These are phyloP conservation scores for Penicillium cataractarum DNA, from an alignment of 495 filamentous ascomycete species.

Conservation along the genomic window DNA sequence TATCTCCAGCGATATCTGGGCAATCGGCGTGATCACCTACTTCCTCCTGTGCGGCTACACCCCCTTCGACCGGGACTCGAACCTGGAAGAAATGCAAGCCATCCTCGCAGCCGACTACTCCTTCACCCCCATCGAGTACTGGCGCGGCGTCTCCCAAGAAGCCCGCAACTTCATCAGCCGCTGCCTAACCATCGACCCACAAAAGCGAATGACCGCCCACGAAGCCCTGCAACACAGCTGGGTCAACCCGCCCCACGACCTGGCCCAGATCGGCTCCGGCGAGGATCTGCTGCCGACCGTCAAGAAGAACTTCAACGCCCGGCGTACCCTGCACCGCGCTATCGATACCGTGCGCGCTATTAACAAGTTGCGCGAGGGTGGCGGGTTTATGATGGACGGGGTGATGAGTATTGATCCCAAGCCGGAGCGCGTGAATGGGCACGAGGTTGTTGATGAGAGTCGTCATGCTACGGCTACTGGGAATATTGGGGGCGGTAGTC, in stretches of 20 bases:
- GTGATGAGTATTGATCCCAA: slow-evolving; percentile 66
- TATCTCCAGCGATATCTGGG: slow-evolving; percentile 68
- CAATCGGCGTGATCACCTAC: slow-evolving; percentile 85
- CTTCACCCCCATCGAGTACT: slow-evolving; percentile 96
- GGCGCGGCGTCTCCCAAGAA: slow-evolving; percentile 84
- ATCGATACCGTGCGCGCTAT: slow-evolving; percentile 99
- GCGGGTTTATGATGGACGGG: slow-evolving; percentile 81
- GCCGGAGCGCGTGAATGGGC: slow-evolving; percentile 52
- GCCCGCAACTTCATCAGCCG: slow-evolving; percentile 88
- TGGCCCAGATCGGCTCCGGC: slow-evolving; percentile 45
- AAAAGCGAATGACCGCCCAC: slow-evolving; percentile 88
- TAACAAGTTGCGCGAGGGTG: slow-evolving; percentile 90
- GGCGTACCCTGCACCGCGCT: slow-evolving; percentile 89
- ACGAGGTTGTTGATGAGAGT: slow-evolving; percentile 45
- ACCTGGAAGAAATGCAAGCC: slow-evolving; percentile 99
- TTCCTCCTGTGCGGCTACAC: slow-evolving; percentile 98
- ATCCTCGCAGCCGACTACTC: slow-evolving; percentile 95
- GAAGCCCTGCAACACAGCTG: slow-evolving; percentile 89
- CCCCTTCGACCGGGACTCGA: slow-evolving; percentile 95
- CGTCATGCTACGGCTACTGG: slow-evolving; percentile 12
- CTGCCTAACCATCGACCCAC: slow-evolving; percentile 88
- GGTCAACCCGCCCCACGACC: slow-evolving; percentile 63
- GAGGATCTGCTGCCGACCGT: slow-evolving; percentile 87
- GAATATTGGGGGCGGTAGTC: slow-evolving; percentile 5
- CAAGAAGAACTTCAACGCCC: slow-evolving; percentile 99